Conservation (phyloP, 352 stramenopile species). For the Thalassiosira mediterranea region DNA sequence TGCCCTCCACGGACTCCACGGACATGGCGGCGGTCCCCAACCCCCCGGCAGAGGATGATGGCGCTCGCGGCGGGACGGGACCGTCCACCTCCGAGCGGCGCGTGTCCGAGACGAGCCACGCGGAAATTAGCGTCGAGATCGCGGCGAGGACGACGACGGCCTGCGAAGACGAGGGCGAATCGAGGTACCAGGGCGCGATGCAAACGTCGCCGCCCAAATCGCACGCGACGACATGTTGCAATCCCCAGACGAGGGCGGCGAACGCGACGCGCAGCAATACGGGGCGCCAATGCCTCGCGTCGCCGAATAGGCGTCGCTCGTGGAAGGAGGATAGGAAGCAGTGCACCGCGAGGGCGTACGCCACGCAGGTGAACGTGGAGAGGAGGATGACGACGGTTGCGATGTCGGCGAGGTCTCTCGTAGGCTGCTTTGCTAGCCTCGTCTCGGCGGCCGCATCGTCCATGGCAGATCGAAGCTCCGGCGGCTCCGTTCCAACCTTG, state of each 20-base stretch:
- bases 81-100: slow-evolving; percentile 27
- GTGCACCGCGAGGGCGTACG: slow-evolving; percentile 5
- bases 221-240: too few species aligned
- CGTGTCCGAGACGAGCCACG: slow-evolving; percentile 12
- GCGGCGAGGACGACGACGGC: too few species aligned
- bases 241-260: neutral
- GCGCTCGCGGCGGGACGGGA: slow-evolving; percentile 9
- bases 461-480: too few species aligned
- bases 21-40: neutral
- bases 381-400: too few species aligned
- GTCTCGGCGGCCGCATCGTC: too few species aligned
- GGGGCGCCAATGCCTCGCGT: slow-evolving; percentile 3
- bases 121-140: neutral
- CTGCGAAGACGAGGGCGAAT: too few species aligned
- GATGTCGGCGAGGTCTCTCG: too few species aligned
- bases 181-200: too few species aligned
- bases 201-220: neutral
- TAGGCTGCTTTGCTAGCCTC: too few species aligned
- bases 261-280: slow-evolving; percentile 3
- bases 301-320: slow-evolving; percentile 8
- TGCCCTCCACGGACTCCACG: slow-evolving; percentile 26
- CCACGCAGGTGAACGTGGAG: too few species aligned
- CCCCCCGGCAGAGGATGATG: too few species aligned
- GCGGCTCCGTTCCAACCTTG: too few species aligned
- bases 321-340: slow-evolving; percentile 32